phyloP scores from a whole-genome alignment of 2,329 filamentous ascomycete species.

The Talaromyces sp. region DNA sequence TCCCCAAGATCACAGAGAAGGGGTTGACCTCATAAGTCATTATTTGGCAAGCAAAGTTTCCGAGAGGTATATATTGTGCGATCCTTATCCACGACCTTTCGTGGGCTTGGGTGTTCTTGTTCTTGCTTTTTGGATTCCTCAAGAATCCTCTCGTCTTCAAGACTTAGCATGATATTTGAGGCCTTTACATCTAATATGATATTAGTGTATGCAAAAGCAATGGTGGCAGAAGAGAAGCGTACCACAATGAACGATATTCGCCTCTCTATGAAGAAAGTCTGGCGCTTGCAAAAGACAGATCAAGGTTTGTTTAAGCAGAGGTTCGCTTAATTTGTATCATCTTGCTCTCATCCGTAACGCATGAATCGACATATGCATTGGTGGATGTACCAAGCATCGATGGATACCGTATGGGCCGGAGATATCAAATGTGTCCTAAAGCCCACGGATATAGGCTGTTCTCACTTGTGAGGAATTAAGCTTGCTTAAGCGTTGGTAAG shows the following conservation, averaged over 20 bases:
- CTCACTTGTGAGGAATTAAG: not conserved
- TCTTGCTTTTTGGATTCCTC: conserved; percentile 20
- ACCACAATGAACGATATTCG: conserved; percentile 18
- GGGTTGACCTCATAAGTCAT: conserved; percentile 18
- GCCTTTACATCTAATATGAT: conserved; percentile 15
- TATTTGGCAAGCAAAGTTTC: conserved; percentile 9
- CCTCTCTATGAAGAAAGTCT: conserved; percentile 18
- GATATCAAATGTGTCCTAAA: not conserved
- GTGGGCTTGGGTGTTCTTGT: conserved; percentile 16
- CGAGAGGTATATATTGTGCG: conserved; percentile 22
- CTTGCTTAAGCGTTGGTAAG: not conserved
- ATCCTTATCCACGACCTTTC: conserved; percentile 19
- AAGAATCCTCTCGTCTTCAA: conserved; percentile 22
- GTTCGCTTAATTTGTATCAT: conserved; percentile 11
- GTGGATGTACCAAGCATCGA: conserved; percentile 13
- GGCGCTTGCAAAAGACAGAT: conserved; percentile 12
- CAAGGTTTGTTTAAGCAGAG: conserved; percentile 14
- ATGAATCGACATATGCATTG: conserved; percentile 17
- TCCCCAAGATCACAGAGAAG: conserved; percentile 24
- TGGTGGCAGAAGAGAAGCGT: conserved; percentile 2
- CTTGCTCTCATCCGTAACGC: conserved; percentile 8
- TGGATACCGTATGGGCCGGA: conserved; percentile 3
- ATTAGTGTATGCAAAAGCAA: not conserved
- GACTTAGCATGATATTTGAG: conserved; percentile 17
- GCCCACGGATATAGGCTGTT: not conserved